Evolutionary conservation across 2,329 filamentous ascomycete species (phyloP).

Genomic region (Fusarium duplospermum): DNA sequence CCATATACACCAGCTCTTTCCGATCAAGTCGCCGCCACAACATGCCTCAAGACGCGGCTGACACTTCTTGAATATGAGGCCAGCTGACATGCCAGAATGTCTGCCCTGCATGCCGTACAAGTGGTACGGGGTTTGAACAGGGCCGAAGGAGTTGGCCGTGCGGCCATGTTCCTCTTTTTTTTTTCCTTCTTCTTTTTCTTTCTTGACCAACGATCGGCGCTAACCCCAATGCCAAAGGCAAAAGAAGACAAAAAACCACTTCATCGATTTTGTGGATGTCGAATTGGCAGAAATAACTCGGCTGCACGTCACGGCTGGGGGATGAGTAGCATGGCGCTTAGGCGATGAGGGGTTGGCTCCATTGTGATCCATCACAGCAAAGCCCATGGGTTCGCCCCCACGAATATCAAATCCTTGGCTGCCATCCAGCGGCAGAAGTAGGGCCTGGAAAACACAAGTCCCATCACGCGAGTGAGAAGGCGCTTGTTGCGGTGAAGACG

Average conservation of each 20-base stretch:
- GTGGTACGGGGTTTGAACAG: not conserved
- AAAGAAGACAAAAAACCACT: conserved; percentile 7
- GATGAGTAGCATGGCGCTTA: conserved; percentile 15
- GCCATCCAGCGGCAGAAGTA: conserved; percentile 1
- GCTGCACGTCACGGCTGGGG: conserved; percentile 31
- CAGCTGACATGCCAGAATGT: conserved; percentile 19
- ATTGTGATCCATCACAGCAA: conserved; percentile 15
- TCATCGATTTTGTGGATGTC: not conserved
- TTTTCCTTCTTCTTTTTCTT: not conserved
- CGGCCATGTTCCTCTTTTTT: not conserved
- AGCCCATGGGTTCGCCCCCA: conserved; percentile 3
- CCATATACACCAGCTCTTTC: not conserved
- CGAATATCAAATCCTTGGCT: conserved; percentile 9
- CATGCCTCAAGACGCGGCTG: conserved; percentile 23
- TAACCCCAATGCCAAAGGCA: conserved; percentile 3
- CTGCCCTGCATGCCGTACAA: conserved; percentile 7
- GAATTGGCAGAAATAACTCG: conserved; percentile 7
- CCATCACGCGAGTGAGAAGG: conserved; percentile 28
- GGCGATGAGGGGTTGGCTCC: conserved; percentile 18
- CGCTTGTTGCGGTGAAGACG: conserved; percentile 34
- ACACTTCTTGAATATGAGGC: conserved; percentile 2
- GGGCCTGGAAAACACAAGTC: conserved; percentile 1
- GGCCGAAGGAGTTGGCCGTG: not conserved
- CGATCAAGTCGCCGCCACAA: not conserved
- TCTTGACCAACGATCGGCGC: not conserved